Percentiles rank a stretch among this genome's conserved stretches.
phyloP scores from a whole-genome alignment of 768 basidiomycete genomes.

The Pholiota molesta region DNA sequence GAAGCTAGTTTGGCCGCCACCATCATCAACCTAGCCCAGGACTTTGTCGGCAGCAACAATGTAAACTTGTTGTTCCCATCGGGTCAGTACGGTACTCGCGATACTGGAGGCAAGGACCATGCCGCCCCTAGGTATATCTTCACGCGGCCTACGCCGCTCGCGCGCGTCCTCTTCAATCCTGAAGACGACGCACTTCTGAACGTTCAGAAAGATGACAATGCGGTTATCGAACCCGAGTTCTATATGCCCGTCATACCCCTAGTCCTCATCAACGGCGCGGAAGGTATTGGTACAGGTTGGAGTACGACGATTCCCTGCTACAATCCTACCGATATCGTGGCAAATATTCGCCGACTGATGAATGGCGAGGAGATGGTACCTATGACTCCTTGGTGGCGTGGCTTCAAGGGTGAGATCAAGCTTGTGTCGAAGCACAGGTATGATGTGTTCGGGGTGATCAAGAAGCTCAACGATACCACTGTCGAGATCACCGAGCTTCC shows the following conservation, averaged over 20 bases:
- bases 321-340: slow-evolving; percentile 90
- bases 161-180: slow-evolving; percentile 78
- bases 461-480: slow-evolving; percentile 83
- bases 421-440: slow-evolving; percentile 83
- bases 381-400: slow-evolving; percentile 98
- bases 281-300: slow-evolving; percentile 99
- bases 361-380: slow-evolving; percentile 76
- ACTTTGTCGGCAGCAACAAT: slow-evolving; percentile 96
- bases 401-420: slow-evolving; percentile 89
- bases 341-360: slow-evolving; percentile 87
- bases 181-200: slow-evolving; percentile 86
- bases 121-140: slow-evolving; percentile 97
- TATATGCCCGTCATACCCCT: slow-evolving; percentile 91
- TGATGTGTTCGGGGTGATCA: slow-evolving; percentile 73
- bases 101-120: slow-evolving; percentile 92
- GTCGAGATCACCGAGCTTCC: slow-evolving; percentile 96
- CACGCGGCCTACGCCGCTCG: slow-evolving; percentile 76
- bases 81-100: slow-evolving; percentile 96
- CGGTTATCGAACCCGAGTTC: slow-evolving; percentile 88
- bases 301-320: slow-evolving; percentile 90
- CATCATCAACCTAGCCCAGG: slow-evolving; percentile 92
- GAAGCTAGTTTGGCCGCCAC: slow-evolving; percentile 86
- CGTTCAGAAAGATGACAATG: slow-evolving; percentile 84
- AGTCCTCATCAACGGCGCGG: slow-evolving; percentile 90
- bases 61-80: slow-evolving; percentile 84